phyloP scores from a whole-genome alignment of 2,329 filamentous ascomycete genomes.

The Mollisiaceae sp. region DNA sequence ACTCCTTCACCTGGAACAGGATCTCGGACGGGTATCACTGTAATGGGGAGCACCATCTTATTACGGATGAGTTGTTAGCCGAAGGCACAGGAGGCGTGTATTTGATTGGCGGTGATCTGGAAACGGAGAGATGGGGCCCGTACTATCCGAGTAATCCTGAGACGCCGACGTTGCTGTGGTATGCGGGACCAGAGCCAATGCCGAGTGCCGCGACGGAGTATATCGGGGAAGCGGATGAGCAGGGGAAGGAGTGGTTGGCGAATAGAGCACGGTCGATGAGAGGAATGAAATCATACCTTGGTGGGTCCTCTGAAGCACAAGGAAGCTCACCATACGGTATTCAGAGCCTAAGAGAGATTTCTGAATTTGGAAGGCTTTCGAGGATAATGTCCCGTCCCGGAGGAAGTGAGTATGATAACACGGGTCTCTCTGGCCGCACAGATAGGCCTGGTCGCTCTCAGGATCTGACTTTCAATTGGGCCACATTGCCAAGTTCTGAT shows the following conservation, averaged over 20 bases:
- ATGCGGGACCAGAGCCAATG: slow-evolving; percentile 8
- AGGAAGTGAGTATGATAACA: neutral
- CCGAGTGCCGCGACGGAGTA: neutral
- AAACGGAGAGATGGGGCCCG: slow-evolving; percentile 11
- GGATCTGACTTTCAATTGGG: too few species aligned
- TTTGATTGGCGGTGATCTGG: slow-evolving; percentile 2
- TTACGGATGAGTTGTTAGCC: slow-evolving; percentile 30
- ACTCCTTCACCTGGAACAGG: slow-evolving; percentile 23
- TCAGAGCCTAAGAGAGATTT: neutral
- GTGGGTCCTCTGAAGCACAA: neutral
- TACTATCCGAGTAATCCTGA: slow-evolving; percentile 18
- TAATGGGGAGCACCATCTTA: slow-evolving; percentile 25
- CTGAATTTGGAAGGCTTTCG: too few species aligned
- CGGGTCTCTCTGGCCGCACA: too few species aligned
- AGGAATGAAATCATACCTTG: neutral
- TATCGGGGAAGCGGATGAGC: slow-evolving; percentile 11
- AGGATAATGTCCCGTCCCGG: neutral
- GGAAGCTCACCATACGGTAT: neutral
- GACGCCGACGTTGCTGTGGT: neutral
- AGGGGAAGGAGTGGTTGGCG: slow-evolving; percentile 6
- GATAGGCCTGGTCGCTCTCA: too few species aligned
- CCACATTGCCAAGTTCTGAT: too few species aligned
- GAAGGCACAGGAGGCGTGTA: slow-evolving; percentile 33
- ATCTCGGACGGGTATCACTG: slow-evolving; percentile 32
- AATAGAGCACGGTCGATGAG: neutral